Percentiles rank a stretch among this genome's conserved stretches.
Conservation (phyloP, 345 rosid species). For the Linum tenue region DNA sequence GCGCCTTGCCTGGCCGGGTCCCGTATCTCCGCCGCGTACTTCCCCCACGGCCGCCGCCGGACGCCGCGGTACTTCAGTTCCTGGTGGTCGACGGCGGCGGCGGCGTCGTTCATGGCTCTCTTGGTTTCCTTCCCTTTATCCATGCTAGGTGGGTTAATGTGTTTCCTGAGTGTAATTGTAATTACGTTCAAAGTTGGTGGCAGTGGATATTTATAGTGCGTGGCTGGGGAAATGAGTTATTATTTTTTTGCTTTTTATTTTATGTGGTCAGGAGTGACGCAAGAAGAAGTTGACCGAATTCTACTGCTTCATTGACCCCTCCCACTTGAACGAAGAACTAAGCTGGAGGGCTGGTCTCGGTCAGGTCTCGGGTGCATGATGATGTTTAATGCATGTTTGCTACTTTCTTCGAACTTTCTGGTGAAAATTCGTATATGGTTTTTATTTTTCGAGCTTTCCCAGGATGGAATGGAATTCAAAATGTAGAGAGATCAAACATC, state of each 20-base stretch:
- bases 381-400: too few relatives aligned
- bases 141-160: not conserved
- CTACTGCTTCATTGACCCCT: not conserved
- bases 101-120: not conserved
- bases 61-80: not conserved
- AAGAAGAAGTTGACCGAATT: not conserved
- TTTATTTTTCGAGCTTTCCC: too few relatives aligned
- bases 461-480: too few relatives aligned
- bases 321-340: not conserved
- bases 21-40: constrained; percentile 3
- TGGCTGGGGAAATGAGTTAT: too few relatives aligned
- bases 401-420: too few relatives aligned
- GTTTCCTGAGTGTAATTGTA: too few relatives aligned
- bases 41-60: constrained; percentile 3
- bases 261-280: not conserved
- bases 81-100: not conserved
- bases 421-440: too few relatives aligned
- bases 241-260: too few relatives aligned
- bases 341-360: not conserved
- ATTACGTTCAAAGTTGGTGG: not conserved
- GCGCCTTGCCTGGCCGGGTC: constrained; percentile 5
- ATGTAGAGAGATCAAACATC: too few relatives aligned
- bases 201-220: not conserved
- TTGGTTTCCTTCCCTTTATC: not conserved
- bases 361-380: too few relatives aligned